These are phyloP conservation scores for Tuber aestivum DNA, from an alignment of 495 filamentous ascomycete species.

Conservation along the genomic window DNA sequence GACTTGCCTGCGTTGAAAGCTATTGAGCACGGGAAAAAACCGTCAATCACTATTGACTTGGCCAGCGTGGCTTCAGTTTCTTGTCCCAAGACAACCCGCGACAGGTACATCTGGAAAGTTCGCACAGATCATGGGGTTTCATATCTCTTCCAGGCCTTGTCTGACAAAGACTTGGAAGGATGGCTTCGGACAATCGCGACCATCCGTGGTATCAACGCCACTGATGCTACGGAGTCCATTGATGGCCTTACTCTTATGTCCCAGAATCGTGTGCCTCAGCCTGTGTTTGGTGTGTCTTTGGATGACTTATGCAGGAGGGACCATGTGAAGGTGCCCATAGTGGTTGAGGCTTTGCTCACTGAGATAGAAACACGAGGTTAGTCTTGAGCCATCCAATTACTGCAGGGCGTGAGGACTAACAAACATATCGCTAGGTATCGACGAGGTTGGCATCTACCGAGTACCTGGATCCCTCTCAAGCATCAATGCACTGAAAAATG, in stretches of 20 bases:
- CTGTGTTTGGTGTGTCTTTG: constrained; percentile 42
- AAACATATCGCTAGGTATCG: constrained; percentile 27
- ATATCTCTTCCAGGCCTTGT: constrained; percentile 40
- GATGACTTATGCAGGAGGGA: constrained; percentile 42
- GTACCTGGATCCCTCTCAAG: constrained; percentile 43
- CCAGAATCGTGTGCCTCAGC: constrained; percentile 36
- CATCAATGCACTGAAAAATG: constrained; percentile 41
- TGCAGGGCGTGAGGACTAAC: constrained; percentile 10
- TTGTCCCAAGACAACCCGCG: constrained; percentile 36
- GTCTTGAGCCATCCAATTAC: neutral
- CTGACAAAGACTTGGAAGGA: constrained; percentile 41
- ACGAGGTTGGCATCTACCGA: constrained; percentile 43
- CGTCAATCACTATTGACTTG: constrained; percentile 36
- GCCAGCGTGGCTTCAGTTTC: constrained; percentile 28
- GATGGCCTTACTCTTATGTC: constrained; percentile 40
- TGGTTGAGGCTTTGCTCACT: constrained; percentile 39
- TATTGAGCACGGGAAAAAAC: constrained; percentile 39
- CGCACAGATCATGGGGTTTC: constrained; percentile 33
- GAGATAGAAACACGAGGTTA: constrained; percentile 43
- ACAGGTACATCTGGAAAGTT: constrained; percentile 39
- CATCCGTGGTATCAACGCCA: constrained; percentile 39
- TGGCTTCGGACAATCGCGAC: constrained; percentile 36
- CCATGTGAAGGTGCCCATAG: constrained; percentile 42
- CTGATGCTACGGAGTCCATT: constrained; percentile 41
- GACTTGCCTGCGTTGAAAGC: constrained; percentile 37